Evolutionary conservation across 2,329 filamentous ascomycete genomes (phyloP).

Genomic region (Blumeriella jaapii): DNA sequence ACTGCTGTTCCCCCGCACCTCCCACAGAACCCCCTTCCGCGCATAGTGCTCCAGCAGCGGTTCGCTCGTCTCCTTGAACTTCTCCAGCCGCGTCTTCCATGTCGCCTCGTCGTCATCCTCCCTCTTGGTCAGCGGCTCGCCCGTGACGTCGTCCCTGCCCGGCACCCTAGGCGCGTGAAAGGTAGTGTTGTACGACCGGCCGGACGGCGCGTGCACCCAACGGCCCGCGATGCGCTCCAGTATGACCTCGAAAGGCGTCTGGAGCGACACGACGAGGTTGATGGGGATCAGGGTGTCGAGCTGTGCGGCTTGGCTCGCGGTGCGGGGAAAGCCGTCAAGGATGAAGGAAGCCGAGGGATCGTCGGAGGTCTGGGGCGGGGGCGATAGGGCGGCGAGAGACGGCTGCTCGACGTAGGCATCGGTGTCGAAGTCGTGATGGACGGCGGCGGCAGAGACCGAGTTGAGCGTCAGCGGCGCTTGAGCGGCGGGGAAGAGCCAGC

Average conservation of each 20-base stretch:
- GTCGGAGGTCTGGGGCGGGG: conserved; percentile 42
- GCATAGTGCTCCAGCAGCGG: conserved; percentile 85
- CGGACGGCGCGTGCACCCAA: conserved; percentile 87
- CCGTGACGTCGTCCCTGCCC: conserved; percentile 82
- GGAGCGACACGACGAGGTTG: conserved; percentile 80
- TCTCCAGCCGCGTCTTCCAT: conserved; percentile 67
- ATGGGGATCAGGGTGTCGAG: conserved; percentile 81
- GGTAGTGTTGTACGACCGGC: conserved; percentile 86
- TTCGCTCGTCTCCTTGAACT: conserved; percentile 79
- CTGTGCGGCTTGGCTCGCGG: conserved; percentile 63
- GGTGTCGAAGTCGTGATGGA: conserved; percentile 25
- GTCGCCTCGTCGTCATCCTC: conserved; percentile 79
- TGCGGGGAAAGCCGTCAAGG: conserved; percentile 92
- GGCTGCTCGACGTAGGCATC: conserved; percentile 23
- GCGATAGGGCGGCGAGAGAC: conserved; percentile 27
- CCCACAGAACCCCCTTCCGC: conserved; percentile 70
- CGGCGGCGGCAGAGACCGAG: conserved; percentile 26
- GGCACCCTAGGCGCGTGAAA: conserved; percentile 77
- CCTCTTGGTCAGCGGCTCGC: conserved; percentile 71
- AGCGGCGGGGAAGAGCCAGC: conserved; percentile 56
- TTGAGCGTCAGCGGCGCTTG: conserved; percentile 28
- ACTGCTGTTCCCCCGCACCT: conserved; percentile 77
- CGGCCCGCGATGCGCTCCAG: conserved; percentile 81
- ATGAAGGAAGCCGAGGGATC: conserved; percentile 79
- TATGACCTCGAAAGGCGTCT: conserved; percentile 78